These are phyloP conservation scores for Phaeosphaeriaceae sp. DNA, from an alignment of 2,329 filamentous ascomycete species.

Conservation along the genomic window DNA sequence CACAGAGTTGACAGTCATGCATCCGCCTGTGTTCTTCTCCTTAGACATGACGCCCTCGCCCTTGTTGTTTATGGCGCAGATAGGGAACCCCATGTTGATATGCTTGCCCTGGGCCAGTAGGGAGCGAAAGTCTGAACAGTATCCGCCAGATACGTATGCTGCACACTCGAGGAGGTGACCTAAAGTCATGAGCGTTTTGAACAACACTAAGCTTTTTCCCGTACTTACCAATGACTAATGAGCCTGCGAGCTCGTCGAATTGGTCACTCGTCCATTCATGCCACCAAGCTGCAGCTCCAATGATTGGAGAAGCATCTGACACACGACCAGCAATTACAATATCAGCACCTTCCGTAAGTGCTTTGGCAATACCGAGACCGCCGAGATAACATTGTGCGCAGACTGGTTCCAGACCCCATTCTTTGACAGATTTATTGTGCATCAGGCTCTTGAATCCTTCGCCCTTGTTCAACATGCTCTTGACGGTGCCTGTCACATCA, in stretches of 20 bases:
- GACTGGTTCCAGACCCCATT: slow-evolving; percentile 43
- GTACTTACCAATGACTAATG: slow-evolving; percentile 23
- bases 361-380: slow-evolving; percentile 51
- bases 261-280: slow-evolving; percentile 47
- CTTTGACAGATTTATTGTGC: slow-evolving; percentile 46
- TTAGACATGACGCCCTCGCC: slow-evolving; percentile 58
- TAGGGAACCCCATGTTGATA: slow-evolving; percentile 41
- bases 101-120: slow-evolving; percentile 35
- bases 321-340: slow-evolving; percentile 55
- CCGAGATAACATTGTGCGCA: slow-evolving; percentile 51
- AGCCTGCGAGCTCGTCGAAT: slow-evolving; percentile 48
- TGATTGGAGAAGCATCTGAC: slow-evolving; percentile 52
- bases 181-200: slow-evolving; percentile 22
- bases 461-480: slow-evolving; percentile 49
- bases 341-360: slow-evolving; percentile 50
- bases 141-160: slow-evolving; percentile 40
- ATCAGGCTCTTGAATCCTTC: slow-evolving; percentile 44
- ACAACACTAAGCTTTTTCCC: background rate
- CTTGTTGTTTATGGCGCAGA: slow-evolving; percentile 53
- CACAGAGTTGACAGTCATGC: slow-evolving; percentile 30
- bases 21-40: slow-evolving; percentile 48
- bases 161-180: slow-evolving; percentile 51
- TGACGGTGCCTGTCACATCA: slow-evolving; percentile 45
- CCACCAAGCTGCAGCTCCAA: slow-evolving; percentile 52
- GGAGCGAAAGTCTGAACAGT: slow-evolving; percentile 49